phyloP scores from a whole-genome alignment of 2,329 filamentous ascomycete genomes.

The Hymenoscyphus repandus region DNA sequence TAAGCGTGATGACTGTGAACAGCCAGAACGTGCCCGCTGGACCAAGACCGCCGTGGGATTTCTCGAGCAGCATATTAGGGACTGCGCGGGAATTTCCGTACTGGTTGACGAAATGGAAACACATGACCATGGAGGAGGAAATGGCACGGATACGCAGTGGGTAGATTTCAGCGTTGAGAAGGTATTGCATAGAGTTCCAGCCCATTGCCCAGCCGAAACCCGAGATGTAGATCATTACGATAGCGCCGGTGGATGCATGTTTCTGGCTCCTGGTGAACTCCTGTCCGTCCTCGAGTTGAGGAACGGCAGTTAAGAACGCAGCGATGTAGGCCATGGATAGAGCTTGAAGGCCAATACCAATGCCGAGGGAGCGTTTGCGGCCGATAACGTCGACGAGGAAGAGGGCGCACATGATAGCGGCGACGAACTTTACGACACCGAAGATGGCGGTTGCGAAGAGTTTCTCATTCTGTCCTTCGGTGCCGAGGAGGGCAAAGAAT shows the following conservation, averaged over 20 bases:
- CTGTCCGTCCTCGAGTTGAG: constrained; percentile 47
- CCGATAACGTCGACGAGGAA: constrained; percentile 78
- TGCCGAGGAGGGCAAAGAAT: constrained; percentile 67
- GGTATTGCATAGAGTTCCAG: constrained; percentile 75
- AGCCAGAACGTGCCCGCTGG: constrained; percentile 69
- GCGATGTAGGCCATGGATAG: constrained; percentile 60
- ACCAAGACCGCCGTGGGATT: constrained; percentile 41
- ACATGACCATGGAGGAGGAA: constrained; percentile 69
- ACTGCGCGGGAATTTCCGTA: constrained; percentile 73
- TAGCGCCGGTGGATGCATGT: constrained; percentile 58
- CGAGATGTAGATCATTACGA: constrained; percentile 68
- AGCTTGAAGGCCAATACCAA: constrained; percentile 55
- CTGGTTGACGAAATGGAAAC: constrained; percentile 72
- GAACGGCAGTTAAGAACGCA: constrained; percentile 56
- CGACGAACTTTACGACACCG: constrained; percentile 66
- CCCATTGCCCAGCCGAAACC: constrained; percentile 66
- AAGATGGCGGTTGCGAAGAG: constrained; percentile 72
- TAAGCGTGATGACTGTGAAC: constrained; percentile 61
- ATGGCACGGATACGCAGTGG: constrained; percentile 68
- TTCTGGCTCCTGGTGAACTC: constrained; percentile 40
- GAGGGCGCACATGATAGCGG: constrained; percentile 63
- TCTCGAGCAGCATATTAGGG: constrained; percentile 63
- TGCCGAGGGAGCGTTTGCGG: constrained; percentile 60
- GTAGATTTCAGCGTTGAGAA: constrained; percentile 74
- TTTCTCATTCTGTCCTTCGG: constrained; percentile 61